Conservation (phyloP, 345 rosid species). For the Nasturtium officinale region DNA sequence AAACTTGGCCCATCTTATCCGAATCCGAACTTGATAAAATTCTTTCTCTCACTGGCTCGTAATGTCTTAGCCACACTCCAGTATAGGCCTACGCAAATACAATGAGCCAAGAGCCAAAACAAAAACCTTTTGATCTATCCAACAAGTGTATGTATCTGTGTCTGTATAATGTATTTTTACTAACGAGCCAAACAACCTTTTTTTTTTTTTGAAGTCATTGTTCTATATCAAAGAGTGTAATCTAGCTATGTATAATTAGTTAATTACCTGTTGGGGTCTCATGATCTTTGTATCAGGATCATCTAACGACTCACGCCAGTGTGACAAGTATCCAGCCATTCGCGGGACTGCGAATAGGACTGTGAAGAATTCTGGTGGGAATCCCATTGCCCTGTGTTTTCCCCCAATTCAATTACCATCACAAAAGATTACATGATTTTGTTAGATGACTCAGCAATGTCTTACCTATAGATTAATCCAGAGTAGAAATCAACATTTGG, state of each 20-base stretch:
- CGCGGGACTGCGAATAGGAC: constrained; percentile 94
- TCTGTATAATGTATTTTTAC: no score
- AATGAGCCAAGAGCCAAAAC: not conserved
- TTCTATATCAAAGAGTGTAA: not conserved
- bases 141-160: no score
- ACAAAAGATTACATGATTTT: no score
- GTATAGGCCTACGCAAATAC: constrained; percentile 64
- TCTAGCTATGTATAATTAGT: not conserved
- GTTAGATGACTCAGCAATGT: not conserved
- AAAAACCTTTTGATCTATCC: not conserved
- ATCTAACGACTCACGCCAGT: constrained; percentile 95
- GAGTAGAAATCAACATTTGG: constrained; percentile 99
- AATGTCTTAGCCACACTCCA: constrained; percentile 89
- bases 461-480: constrained; percentile 87
- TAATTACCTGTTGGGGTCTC: constrained; percentile 94
- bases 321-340: constrained; percentile 96
- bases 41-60: constrained; percentile 69
- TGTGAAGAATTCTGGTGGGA: constrained; percentile 94
- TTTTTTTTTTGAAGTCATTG: not conserved
- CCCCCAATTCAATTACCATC: no score
- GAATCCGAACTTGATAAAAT: constrained; percentile 42
- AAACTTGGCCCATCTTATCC: constrained; percentile 69
- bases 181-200: no score
- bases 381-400: constrained; percentile 84
- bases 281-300: constrained; percentile 98